phyloP scores from a whole-genome alignment of 106 monocot species.

The Chionographis japonica region DNA sequence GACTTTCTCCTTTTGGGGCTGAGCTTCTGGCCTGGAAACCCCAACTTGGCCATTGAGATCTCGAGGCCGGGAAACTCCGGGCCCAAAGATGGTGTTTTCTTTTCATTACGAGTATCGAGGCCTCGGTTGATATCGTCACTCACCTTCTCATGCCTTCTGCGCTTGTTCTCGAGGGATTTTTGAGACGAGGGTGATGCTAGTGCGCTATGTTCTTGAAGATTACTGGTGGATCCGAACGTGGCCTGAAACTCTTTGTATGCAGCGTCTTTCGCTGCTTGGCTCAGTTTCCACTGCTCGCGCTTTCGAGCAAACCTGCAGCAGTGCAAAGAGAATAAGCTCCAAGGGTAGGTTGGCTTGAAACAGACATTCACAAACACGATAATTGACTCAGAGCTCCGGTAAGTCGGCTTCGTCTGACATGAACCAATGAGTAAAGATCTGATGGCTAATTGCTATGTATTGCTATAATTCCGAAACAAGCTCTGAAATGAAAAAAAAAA shows the following conservation, averaged over 20 bases:
- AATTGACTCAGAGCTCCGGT: not conserved
- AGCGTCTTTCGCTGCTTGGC: conserved; percentile 53
- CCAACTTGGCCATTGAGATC: conserved; percentile 18
- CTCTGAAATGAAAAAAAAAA: no score
- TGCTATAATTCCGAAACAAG: no score
- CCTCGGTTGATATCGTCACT: not conserved
- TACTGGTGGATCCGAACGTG: conserved; percentile 38
- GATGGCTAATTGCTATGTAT: no score
- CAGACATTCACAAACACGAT: not conserved
- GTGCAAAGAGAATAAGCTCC: not conserved
- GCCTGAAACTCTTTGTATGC: conserved; percentile 58
- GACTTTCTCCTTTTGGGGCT: conserved; percentile 10
- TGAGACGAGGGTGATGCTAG: conserved; percentile 2
- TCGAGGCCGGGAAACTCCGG: conserved; percentile 17
- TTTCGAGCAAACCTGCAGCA: conserved; percentile 53
- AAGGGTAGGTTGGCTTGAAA: not conserved
- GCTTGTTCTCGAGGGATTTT: conserved; percentile 18
- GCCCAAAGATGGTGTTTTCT: not conserved
- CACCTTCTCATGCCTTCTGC: conserved; percentile 16
- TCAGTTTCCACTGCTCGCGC: conserved; percentile 78
- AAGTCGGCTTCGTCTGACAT: no score
- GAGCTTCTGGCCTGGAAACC: conserved; percentile 14
- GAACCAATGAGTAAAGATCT: no score
- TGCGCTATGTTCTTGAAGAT: conserved; percentile 6
- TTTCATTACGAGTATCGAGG: not conserved